phyloP scores from a whole-genome alignment of 495 filamentous ascomycete species.

The Hypoxylon perforatum region DNA sequence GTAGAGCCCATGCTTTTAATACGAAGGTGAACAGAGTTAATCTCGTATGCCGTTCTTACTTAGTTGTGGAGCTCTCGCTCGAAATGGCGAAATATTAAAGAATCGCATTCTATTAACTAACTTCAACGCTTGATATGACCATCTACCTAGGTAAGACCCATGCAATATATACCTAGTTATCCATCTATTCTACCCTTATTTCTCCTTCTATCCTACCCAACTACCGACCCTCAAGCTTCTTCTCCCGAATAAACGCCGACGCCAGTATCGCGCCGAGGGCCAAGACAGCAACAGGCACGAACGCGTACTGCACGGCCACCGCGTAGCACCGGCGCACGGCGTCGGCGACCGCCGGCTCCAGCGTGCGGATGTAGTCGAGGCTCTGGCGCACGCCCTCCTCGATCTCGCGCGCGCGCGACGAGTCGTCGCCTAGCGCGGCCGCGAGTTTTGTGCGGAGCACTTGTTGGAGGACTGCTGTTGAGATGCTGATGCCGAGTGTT shows the following conservation, averaged over 20 bases:
- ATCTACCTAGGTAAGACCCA: too few relatives aligned
- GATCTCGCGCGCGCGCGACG: conserved; percentile 73
- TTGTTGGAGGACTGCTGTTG: conserved; percentile 80
- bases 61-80: too few relatives aligned
- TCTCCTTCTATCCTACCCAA: conserved; percentile 22
- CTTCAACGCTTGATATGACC: too few relatives aligned
- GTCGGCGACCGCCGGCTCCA: conserved; percentile 69
- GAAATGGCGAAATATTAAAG: too few relatives aligned
- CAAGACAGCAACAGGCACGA: conserved; percentile 45
- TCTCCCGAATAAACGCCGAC: conserved; percentile 56
- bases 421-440: conserved; percentile 56
- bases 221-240: conserved; percentile 49
- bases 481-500: conserved; percentile 76
- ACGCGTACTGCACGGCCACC: conserved; percentile 48
- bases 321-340: conserved; percentile 77
- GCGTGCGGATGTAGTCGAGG: conserved; percentile 73
- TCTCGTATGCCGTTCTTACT: neutral
- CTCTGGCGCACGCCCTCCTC: conserved; percentile 78
- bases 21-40: too few relatives aligned
- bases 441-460: conserved; percentile 69
- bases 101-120: too few relatives aligned
- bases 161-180: too few relatives aligned
- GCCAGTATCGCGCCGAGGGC: conserved; percentile 39
- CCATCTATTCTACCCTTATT: too few relatives aligned
- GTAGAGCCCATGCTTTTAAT: too few relatives aligned